Evolutionary conservation across 805 yeast genomes (phyloP).

Genomic region (Zygotorulaspora danielsina): DNA sequence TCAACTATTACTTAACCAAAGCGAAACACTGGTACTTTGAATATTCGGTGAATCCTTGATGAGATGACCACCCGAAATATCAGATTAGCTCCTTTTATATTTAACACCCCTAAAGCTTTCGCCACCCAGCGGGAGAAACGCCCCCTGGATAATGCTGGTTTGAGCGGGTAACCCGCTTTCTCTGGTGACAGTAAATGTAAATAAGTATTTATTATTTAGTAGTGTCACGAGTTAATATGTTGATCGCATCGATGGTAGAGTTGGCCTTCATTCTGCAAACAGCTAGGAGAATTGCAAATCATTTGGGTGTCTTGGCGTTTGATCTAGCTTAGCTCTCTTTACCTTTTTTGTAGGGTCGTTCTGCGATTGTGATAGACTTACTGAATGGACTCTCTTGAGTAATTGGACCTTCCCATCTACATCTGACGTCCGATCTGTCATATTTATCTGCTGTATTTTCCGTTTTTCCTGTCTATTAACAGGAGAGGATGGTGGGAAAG

Average conservation of each 20-base stretch:
- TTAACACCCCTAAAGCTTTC: constrained; percentile 1
- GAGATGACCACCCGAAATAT: not conserved
- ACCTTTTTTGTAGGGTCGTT: constrained; percentile 26
- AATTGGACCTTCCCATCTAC: constrained; percentile 12
- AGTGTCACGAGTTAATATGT: not conserved
- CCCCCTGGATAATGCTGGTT: constrained; percentile 1
- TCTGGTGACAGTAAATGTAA: not conserved
- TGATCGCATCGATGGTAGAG: too few species aligned
- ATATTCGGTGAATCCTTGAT: not conserved
- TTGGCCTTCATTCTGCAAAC: too few species aligned
- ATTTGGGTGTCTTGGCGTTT: constrained; percentile 19
- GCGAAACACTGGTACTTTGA: not conserved
- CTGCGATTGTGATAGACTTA: constrained; percentile 27
- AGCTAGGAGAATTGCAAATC: constrained; percentile 21
- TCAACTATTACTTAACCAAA: not conserved
- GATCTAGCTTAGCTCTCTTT: constrained; percentile 34
- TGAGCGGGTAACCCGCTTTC: not conserved
- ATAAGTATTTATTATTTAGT: too few species aligned
- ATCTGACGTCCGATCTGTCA: constrained; percentile 1
- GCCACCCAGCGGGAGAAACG: constrained; percentile 1
- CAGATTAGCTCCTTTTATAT: too few species aligned
- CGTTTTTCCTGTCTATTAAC: not conserved
- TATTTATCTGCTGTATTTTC: constrained; percentile 1
- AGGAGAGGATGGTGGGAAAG: constrained; percentile 9
- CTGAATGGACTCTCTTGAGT: constrained; percentile 27